Evolutionary conservation across 2,329 filamentous ascomycete species (phyloP), one percentile per base, ranked within the genome.

Genomic region (Sclerotiophoma versabilis): DNA sequence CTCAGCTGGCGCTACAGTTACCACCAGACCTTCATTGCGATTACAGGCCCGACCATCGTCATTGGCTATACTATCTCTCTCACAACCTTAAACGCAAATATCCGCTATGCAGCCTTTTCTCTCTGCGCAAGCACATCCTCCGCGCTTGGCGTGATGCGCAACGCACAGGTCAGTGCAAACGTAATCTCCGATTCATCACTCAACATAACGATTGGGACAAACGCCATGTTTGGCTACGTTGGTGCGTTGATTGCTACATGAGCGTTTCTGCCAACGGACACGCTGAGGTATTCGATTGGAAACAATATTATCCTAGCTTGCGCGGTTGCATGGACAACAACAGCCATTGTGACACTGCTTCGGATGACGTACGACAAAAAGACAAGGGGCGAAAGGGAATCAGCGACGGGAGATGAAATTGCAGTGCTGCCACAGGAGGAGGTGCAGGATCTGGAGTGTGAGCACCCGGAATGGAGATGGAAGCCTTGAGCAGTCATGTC

Each of bases 51-150:
- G 0, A 69, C 87, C 10, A 82, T 86, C 55, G 88, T 90, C 78
- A 66, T 81, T 5, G 87, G 87, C 0, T 90, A 88, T 70, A 81
- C 83, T 64, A 87, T 90, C 78, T 89, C 89, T 72, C 76, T 90
- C 0, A 85, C 82, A 2, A 83, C 79, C 2, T 70, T 71, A 6
- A 54, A 57, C 32, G 2, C 77, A 0, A 75, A 75, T 17, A 29
- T 84, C 4, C 83, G 86, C 9, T 91, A 91, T 66, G 87, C 80
- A 0, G 88, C 87, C 0, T 87, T 85, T 0, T 91, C 90, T 71
- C 71, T 90, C 43, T 84, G 88, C 45, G 82, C 86, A 2, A 78
- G 79, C 14, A 85, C 84, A 0, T 81, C 83, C 3, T 90, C 88
- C 63, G 72, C 81, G 1, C 79, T 84, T 29, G 87, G 86, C 0